Conservation (phyloP, 148 eudicot genomes). For the Rhododendron mucronatum region DNA sequence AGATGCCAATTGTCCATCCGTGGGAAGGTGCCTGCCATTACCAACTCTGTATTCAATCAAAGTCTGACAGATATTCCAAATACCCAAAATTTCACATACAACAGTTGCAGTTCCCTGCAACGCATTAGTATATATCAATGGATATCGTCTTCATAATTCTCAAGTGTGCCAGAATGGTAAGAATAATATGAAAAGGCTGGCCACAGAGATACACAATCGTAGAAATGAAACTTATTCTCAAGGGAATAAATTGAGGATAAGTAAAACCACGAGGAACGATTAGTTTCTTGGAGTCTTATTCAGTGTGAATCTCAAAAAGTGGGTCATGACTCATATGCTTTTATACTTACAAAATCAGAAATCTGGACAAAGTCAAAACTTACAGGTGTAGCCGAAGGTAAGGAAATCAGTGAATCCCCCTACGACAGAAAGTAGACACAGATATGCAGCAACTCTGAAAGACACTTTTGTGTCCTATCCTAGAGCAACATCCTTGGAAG, state of each 20-base stretch:
- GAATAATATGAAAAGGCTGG: slow-evolving; percentile 54
- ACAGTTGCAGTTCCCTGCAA: no score
- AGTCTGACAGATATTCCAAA: no score
- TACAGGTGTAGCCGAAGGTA: slow-evolving; percentile 59
- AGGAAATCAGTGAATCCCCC: slow-evolving; percentile 66
- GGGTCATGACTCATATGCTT: no score
- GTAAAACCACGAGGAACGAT: neutral
- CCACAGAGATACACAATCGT: slow-evolving; percentile 4
- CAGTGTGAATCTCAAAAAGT: neutral
- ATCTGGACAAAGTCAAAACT: slow-evolving; percentile 19
- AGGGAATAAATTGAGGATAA: no score
- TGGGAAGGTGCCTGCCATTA: no score
- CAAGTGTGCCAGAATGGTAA: slow-evolving; percentile 50
- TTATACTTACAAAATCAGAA: neutral
- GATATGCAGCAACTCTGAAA: slow-evolving; percentile 7
- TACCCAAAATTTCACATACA: no score
- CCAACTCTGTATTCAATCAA: no score
- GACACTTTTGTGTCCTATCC: slow-evolving; percentile 52
- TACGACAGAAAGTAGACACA: slow-evolving; percentile 42
- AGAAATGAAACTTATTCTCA: neutral
- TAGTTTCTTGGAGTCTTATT: neutral
- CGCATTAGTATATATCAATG: no score
- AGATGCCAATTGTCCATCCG: no score
- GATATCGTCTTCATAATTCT: no score
- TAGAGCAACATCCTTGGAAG: slow-evolving; percentile 57